Evolutionary conservation across 768 basidiomycete genomes (phyloP), one percentile per base, ranked within the genome.

Genomic region (Auriscalpium vulgare): DNA sequence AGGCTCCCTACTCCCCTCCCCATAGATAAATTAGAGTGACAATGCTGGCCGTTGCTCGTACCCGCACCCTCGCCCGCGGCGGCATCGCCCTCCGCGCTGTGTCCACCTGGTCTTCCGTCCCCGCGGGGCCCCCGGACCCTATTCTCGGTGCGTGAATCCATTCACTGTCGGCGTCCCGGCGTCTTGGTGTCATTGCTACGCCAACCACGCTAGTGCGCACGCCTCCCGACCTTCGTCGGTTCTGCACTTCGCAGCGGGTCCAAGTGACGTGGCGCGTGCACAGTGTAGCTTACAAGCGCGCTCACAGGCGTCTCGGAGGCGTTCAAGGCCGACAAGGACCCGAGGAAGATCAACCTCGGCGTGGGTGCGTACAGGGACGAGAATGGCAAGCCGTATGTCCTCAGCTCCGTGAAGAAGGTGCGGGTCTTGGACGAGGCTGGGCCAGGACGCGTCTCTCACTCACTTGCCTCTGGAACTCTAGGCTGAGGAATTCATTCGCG

Each of bases 351-450:
- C 67, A 99, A 98, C 75, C 79, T 99, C 56, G 97, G 97, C 67
- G 97, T 97, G 62, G 97, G 97, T 65, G 91, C 92, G 47, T 97
- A 94, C 78, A 83, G 97, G 58, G 94, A 99, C 64, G 91, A 84
- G 61, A 78, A 87, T 54, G 97, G 97, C 55, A 97, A 97, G 74
- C 95, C 95, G 6, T 98, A 94, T 69, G 85, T 99, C 54, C 77
- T 99, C 55, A 85, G 80, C 47, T 84, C 85, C 45, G 97, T 99
- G 38, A 84, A 88, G 71, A 91, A 92, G 82, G 93, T 87, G 48
- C 52, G 63, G 50, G 40, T 19, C 29, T 14, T 51, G 8, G n/a
- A 11, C 16, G 37, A n/a, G 35, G 40, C 14, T 36, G 37, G 37
- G 51, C 21, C 17, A 9, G 50, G 37, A 8, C 17, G 17, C 54